phyloP scores from a whole-genome alignment of 495 filamentous ascomycete genomes.

The Xylona heveae region DNA sequence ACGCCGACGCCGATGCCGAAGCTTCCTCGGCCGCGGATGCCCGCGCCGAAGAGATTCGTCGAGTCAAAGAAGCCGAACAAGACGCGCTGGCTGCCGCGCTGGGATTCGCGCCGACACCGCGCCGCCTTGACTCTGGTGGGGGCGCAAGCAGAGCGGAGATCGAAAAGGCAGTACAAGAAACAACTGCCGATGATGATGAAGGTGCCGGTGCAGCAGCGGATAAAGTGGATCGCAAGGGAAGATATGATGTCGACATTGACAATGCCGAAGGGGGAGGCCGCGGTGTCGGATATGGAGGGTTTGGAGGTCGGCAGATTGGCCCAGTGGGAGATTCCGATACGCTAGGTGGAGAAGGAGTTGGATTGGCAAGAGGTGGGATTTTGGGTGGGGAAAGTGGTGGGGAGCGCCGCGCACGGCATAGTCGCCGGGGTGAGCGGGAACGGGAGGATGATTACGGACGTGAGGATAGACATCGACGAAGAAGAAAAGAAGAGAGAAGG shows the following conservation, averaged over 20 bases:
- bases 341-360: not conserved
- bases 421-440: too few species aligned
- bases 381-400: not conserved
- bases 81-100: slow-evolving; percentile 70
- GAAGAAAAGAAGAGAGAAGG: slow-evolving; percentile 8
- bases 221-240: too few species aligned
- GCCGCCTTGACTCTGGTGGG: slow-evolving; percentile 2
- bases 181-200: slow-evolving; percentile 16
- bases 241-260: too few species aligned
- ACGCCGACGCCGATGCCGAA: slow-evolving; percentile 10
- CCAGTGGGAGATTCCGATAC: not conserved
- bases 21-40: slow-evolving; percentile 25
- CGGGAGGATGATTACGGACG: not conserved
- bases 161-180: slow-evolving; percentile 10
- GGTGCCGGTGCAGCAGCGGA: slow-evolving; percentile 13
- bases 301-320: not conserved
- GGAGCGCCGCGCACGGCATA: too few species aligned
- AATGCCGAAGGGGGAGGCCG: too few species aligned
- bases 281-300: not conserved
- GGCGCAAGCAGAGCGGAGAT: slow-evolving; percentile 6
- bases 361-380: too few species aligned
- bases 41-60: slow-evolving; percentile 56
- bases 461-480: slow-evolving; percentile 2
- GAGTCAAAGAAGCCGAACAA: slow-evolving; percentile 79
- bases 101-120: slow-evolving; percentile 40